Base-by-base conservation (phyloP, 1,284 basidiomycete genomes). In the Cystodermella granulosa region DNA sequence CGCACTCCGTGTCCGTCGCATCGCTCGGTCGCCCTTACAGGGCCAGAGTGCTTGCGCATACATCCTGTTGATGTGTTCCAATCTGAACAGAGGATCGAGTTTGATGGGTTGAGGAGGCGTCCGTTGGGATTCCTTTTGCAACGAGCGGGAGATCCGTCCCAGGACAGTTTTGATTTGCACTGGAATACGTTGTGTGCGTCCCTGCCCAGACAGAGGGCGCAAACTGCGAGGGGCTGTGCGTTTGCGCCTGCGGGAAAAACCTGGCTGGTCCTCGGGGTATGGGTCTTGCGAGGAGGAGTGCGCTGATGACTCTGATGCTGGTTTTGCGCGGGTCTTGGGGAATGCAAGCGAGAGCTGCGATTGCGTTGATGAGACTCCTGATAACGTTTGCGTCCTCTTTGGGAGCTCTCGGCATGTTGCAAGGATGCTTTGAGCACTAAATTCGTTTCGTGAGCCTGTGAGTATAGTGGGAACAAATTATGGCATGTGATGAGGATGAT, bases 161-260 rank as follows among this genome's bases (percentile, higher is more conserved):
- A 61, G 0, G 53, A 18, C 1, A 14, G 40, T 4, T 23, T 14
- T 16, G 44, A 23, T 13, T 26, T 28, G 43, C 56, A 59, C 2
- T 31, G 39, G 16, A 5, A 20, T 24, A 53, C 18, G 18, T 58
- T 35, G 54, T 59, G 56, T 3, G 11, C 34, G 40, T 53, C 39
- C 6, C 53, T 51, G 24, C 55, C 54, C 0, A 60, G 49, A 48
- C 59, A 62, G 1, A 54, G 38, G 46, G 57, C 48, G 48, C 58
- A 62, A 42, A 48, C 55, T 20, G 48, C 38, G 0, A 20, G 44
- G 46, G 21, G n/a, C 11, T 40, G 8, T 44, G 35, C 17, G 36
- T 39, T 37, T 47, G 49, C 31, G 46, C 46, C 42, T 6, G 5
- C 13, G 13, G 28, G 37, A 48, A 44, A 50, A 44, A 41, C 8